Percentiles rank a stretch among this genome's conserved stretches.
phyloP scores from a whole-genome alignment of 768 basidiomycete species.

The Mrakia gelida region DNA sequence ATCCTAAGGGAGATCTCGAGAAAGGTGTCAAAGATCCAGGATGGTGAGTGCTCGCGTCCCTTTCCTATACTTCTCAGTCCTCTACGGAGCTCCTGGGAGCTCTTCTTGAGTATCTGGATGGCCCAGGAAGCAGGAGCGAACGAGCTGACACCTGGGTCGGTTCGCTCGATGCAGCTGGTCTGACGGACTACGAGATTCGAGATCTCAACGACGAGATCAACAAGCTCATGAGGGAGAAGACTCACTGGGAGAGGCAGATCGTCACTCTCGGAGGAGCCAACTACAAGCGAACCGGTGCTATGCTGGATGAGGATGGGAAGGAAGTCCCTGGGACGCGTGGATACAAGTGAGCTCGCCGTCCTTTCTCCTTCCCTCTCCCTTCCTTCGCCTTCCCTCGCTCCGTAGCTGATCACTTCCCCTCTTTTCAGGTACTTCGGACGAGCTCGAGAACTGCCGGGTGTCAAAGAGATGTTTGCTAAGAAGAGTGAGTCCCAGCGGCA shows the following conservation, averaged over 20 bases:
- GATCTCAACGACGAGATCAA: constrained; percentile 98
- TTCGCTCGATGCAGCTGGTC: constrained; percentile 57
- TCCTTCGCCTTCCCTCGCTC: not conserved
- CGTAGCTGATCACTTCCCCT: not conserved
- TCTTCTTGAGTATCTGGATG: not conserved
- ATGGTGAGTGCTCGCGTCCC: constrained; percentile 55
- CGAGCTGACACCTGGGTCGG: not conserved
- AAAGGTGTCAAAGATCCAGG: constrained; percentile 97
- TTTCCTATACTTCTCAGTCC: not conserved
- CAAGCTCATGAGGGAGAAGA: constrained; percentile 86
- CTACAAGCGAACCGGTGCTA: constrained; percentile 81
- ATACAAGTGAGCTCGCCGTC: constrained; percentile 70
- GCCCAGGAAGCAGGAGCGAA: not conserved
- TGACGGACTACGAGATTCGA: constrained; percentile 92
- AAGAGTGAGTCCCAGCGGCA: constrained; percentile 56
- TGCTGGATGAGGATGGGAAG: constrained; percentile 90
- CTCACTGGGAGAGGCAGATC: constrained; percentile 98
- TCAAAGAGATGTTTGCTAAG: constrained; percentile 87
- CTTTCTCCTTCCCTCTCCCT: not conserved
- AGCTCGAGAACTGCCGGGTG: constrained; percentile 91
- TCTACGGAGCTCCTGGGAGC: not conserved
- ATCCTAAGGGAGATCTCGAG: constrained; percentile 88
- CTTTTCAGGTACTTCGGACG: constrained; percentile 82
- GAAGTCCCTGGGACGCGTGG: constrained; percentile 96
- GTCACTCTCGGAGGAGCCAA: constrained; percentile 94